Base-by-base conservation (phyloP, 257 asterid genomes). In the Eucommia ulmoides region DNA sequence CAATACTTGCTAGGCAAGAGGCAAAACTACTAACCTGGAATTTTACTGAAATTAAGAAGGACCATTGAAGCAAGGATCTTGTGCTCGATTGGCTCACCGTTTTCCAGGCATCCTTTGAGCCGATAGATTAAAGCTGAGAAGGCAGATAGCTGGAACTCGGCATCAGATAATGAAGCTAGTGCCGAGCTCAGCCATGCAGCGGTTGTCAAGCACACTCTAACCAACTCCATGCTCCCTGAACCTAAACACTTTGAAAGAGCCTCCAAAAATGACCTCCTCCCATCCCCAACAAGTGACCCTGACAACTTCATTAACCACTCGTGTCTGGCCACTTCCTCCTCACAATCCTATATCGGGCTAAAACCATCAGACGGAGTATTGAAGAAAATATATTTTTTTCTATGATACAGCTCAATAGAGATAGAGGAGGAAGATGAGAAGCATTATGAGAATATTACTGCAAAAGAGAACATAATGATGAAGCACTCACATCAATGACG, bases 131-230 rank as follows among this genome's bases (percentile, higher is more conserved):
- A 71, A 65, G 71, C 68, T 12, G 78, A 74, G 59, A 82, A 71
- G 41, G 83, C 83, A 41, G 60, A 62, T 24, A 65, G 66, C 70
- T 79, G 84, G 60, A 67, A 57, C 45, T 59, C 71, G 8, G 76
- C 49, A 23, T 68, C 71, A 0, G 76, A 49, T n/a, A 56, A 60
- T 22, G 76, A 78, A 56, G 69, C 67, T 4, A 81, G 72, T 1
- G 82, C 69, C 29, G 73, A 72, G 69, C 91, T 85, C 66, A 85
- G n/a, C 93, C 95, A 85, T 35, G 83, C 88, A 38, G 72, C 74
- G 0, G 92, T 81, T 24, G 79, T 80, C 46, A 82, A 61, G 55
- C 91, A 74, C 12, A 79, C 93, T 41, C 91, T 56, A 23, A 71
- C 83, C 72, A 82, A 45, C 41, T 67, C 72, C 2, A 71, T 63